phyloP scores from a whole-genome alignment of 352 stramenopile species.

The Pelagophyceae sp. region DNA sequence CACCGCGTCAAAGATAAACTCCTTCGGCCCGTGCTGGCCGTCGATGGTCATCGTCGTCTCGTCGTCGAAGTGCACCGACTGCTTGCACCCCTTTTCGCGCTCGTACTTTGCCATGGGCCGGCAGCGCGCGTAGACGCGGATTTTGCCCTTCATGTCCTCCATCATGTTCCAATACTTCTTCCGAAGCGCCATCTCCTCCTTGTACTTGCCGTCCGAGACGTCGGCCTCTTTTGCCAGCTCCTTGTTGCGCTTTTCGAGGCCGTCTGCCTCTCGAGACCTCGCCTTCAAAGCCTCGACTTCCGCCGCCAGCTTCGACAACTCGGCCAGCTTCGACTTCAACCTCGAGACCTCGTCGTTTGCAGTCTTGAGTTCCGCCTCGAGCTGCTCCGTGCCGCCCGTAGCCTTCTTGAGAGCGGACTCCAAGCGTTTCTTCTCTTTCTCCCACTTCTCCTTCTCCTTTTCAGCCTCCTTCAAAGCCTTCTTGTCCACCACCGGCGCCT shows the following conservation, averaged over 20 bases:
- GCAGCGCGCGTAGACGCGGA: conserved; percentile 53
- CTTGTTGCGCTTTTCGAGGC: conserved; percentile 47
- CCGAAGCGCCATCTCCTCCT: conserved; percentile 69
- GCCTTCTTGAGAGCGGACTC: conserved; percentile 24
- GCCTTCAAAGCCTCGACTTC: conserved; percentile 30
- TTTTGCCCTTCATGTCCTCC: conserved; percentile 58
- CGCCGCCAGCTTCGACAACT: conserved; percentile 23
- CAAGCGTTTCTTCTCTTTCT: conserved; percentile 22
- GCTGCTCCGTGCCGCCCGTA: neutral
- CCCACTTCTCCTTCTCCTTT: conserved; percentile 32
- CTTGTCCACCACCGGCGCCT: neutral
- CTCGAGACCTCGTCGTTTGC: conserved; percentile 22
- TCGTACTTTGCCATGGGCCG: conserved; percentile 76
- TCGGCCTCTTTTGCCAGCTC: conserved; percentile 35
- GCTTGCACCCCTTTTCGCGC: conserved; percentile 57
- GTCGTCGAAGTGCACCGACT: conserved; percentile 48
- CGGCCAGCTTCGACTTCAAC: conserved; percentile 31
- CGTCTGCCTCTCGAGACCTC: conserved; percentile 26
- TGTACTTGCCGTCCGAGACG: conserved; percentile 63
- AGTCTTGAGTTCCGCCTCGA: conserved; percentile 20
- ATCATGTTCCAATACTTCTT: conserved; percentile 92
- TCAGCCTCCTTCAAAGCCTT: conserved; percentile 26
- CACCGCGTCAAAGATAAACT: conserved; percentile 76
- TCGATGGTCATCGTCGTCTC: conserved; percentile 67
- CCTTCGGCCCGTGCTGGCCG: conserved; percentile 56